Evolutionary conservation across 2,329 filamentous ascomycete genomes (phyloP), one percentile per base, ranked within the genome.

Genomic region (Sphaceloma murrayae): DNA sequence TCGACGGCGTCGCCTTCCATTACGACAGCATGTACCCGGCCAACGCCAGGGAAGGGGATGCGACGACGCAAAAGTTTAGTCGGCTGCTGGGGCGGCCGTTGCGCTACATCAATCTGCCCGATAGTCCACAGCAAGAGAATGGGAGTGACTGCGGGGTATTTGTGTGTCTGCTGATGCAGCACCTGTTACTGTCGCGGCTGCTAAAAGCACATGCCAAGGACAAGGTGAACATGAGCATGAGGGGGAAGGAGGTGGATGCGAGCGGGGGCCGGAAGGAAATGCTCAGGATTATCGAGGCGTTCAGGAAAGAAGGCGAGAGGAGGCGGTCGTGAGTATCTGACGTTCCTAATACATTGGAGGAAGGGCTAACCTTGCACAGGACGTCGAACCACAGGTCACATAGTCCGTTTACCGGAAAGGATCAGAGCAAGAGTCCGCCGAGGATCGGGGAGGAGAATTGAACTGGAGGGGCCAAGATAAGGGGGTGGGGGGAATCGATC

Each of bases 171-270:
- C 74, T 89, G 50, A 98, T 98, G 88, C 79, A 87, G 38, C 84
- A 95, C 64, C 67, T 98, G n/a, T 73, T 98, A 13, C 70, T 95
- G 40, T 88, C 87, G 64, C 73, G 85, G 46, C 70, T 98, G 17
- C 67, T 98, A 47, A 77, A 74, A 52, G 86, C 85, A 6, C 82
- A 86, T 57, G 80, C 83, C 2, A 76, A 77, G 50, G 79, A 89
- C 61, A 94, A 94, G 66, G 82, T 96, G 9, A 88, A 80, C 50
- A 96, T 98, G 91, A 91, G 84, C 57, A 82, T 96, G 75, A 78
- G 75, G 4, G 85, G 84, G 17, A 87, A 86, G 60, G 75, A 82
- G 56, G 80, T 96, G 40, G 85, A 95, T 65, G 85, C 86, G 3
- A 66, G 68, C 32, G 80, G 80, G 4, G 86, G 84, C 1, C 72